Percentiles rank a stretch among this genome's conserved stretches.
Conservation (phyloP, 306 rosid species). For the Rosa multiflora region DNA sequence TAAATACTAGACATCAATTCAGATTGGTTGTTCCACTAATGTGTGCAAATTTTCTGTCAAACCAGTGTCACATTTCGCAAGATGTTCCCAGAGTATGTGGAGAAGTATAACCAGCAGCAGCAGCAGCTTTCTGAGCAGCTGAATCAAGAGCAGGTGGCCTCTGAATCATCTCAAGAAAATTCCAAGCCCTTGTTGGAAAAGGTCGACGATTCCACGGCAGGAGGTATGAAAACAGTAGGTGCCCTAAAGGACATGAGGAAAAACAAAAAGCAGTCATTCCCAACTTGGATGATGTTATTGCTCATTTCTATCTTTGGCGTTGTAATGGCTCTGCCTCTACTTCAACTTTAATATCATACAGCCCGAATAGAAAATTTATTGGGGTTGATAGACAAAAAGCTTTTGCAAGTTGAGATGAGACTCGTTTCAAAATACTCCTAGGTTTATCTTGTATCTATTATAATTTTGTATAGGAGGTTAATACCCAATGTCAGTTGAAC, state of each 20-base stretch:
- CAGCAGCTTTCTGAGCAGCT: conserved; percentile 53
- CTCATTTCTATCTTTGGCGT: conserved; percentile 85
- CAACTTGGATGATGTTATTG: conserved; percentile 88
- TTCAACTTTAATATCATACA: conserved; percentile 61
- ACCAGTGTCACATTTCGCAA: conserved; percentile 81
- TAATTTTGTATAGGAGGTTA: conserved; percentile 51
- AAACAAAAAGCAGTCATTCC: conserved; percentile 61
- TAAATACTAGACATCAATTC: neutral
- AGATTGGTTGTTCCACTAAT: neutral
- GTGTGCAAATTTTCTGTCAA: conserved; percentile 18
- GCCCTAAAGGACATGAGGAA: conserved; percentile 39
- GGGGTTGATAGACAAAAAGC: conserved; percentile 15
- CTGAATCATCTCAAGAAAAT: conserved; percentile 36
- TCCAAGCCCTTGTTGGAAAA: conserved; percentile 45
- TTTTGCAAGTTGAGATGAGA: conserved; percentile 27
- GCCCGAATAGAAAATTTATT: conserved; percentile 25
- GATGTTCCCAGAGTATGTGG: conserved; percentile 92
- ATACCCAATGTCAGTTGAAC: conserved; percentile 41
- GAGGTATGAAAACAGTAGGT: conserved; percentile 43
- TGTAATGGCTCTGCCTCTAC: conserved; percentile 92
- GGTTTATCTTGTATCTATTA: conserved; percentile 45
- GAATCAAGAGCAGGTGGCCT: conserved; percentile 43
- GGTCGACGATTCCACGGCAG: conserved; percentile 40
- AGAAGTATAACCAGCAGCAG: conserved; percentile 61
- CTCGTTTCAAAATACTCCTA: conserved; percentile 38